Evolutionary conservation across 31 red algal species (phyloP), one percentile per base, ranked within the genome.

Genomic region (Endocladia muricata): DNA sequence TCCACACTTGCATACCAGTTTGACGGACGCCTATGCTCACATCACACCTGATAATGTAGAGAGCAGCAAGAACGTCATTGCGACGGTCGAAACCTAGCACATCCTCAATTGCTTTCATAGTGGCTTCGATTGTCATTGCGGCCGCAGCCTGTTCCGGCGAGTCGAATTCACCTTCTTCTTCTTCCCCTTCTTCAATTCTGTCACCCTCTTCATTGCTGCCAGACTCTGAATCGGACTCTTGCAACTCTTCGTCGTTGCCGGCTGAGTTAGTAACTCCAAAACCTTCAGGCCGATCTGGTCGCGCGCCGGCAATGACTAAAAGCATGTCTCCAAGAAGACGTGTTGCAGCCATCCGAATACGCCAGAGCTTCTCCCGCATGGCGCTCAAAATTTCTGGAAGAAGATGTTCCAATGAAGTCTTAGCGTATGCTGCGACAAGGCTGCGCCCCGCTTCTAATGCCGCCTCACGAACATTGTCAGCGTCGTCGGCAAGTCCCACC

Each of bases 11-110:
- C 81, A 88, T 85, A 31, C 80, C 95, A 8, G 73, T 86, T 49
- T 88, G 83, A 56, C 95, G 83, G 1, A 98, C 95, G 35, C 64
- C 51, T 41, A 88, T 41, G 49, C 81, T 91, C n/a, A 90, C 84
- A 71, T 98, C 95, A 51, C 91, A 91, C 37, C 90, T 81, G 19
- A 82, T 61, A 49, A 98, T 98, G 62, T 94, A 98, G 15, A 98
- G 43, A 7, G 87, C 78, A 1, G 84, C 87, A 40, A 98, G 88
- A 15, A 98, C 79, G 48, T 93, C 86, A 71, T 85, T 81, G 9
- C 77, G 68, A 21, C 79, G 23, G 11, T 90, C 32, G 40, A 56
- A 29, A 21, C 89, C 94, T 15, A 97, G 70, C 2, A 93, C 89
- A 25, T 85, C 77, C 47, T 84, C 80, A 48, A 97, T 89, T 19